Evolutionary conservation across 805 yeast species (phyloP).

Genomic region (Candida qinlingensis): DNA sequence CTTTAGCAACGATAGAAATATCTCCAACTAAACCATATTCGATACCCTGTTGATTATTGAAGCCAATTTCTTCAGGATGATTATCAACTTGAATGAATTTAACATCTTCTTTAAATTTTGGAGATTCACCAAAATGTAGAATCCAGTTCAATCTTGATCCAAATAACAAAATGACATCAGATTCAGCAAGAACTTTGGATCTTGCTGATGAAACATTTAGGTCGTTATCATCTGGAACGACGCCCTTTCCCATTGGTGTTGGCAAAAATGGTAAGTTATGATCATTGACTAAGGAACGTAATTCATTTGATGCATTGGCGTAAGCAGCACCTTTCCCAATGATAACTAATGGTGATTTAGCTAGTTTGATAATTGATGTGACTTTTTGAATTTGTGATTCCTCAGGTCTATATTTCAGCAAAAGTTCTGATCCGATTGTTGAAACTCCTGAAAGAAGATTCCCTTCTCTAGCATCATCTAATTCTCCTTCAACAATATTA

Average conservation of each 20-base stretch:
- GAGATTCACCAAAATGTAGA: constrained; percentile 57
- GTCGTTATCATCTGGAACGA: constrained; percentile 43
- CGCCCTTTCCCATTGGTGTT: constrained; percentile 79
- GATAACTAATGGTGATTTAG: constrained; percentile 47
- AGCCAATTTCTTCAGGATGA: constrained; percentile 48
- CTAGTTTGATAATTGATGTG: constrained; percentile 28
- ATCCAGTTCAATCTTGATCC: constrained; percentile 77
- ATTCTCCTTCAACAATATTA: constrained; percentile 36
- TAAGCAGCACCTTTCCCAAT: constrained; percentile 66
- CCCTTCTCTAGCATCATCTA: neutral
- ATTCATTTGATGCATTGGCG: constrained; percentile 32
- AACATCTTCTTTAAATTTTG: constrained; percentile 42
- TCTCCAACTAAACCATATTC: constrained; percentile 53
- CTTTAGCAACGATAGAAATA: constrained; percentile 34
- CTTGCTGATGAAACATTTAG: constrained; percentile 59
- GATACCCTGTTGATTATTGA: constrained; percentile 31
- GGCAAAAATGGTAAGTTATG: constrained; percentile 56
- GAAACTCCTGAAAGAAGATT: constrained; percentile 3
- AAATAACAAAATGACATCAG: constrained; percentile 54
- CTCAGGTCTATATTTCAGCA: constrained; percentile 34
- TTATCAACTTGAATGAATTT: constrained; percentile 54
- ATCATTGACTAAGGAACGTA: constrained; percentile 36
- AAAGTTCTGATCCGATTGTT: constrained; percentile 1
- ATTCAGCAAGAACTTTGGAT: constrained; percentile 47
- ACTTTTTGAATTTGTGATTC: constrained; percentile 31